These are phyloP conservation scores for Cydonia oblonga DNA, from an alignment of 331 rosid genomes.

Conservation along the genomic window DNA sequence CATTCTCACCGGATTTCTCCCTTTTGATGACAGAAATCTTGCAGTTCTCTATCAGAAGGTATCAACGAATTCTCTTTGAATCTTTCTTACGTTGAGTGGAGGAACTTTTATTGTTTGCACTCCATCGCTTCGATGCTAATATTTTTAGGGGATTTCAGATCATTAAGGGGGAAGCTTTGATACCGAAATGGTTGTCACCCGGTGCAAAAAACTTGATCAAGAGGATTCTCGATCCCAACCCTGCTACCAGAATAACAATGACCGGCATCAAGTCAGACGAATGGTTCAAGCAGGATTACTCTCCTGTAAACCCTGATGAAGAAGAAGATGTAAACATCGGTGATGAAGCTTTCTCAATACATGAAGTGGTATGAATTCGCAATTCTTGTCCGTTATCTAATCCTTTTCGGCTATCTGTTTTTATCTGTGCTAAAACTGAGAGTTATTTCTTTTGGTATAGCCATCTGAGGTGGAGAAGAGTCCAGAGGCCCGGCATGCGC, in stretches of 20 bases:
- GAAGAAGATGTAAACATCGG: slow-evolving; percentile 44
- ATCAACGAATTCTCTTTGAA: background rate
- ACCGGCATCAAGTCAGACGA: slow-evolving; percentile 59
- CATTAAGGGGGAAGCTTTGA: slow-evolving; percentile 56
- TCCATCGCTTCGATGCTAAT: background rate
- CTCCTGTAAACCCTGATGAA: slow-evolving; percentile 49
- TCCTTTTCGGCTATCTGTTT: background rate
- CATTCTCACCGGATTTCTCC: slow-evolving; percentile 62
- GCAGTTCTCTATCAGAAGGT: slow-evolving; percentile 92
- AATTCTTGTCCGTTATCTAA: background rate
- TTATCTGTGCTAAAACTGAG: background rate
- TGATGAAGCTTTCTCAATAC: slow-evolving; percentile 37
- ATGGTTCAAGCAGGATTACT: slow-evolving; percentile 72
- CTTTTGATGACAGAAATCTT: slow-evolving; percentile 88
- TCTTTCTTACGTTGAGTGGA: background rate
- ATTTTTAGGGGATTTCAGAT: slow-evolving; percentile 37
- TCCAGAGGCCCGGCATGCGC: slow-evolving; percentile 21
- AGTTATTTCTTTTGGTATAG: slow-evolving; percentile 14
- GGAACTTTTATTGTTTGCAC: background rate
- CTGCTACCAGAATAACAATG: slow-evolving; percentile 57
- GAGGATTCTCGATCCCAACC: slow-evolving; percentile 81
- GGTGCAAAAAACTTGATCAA: slow-evolving; percentile 62
- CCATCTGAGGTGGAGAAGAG: slow-evolving; percentile 36
- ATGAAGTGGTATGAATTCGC: slow-evolving; percentile 38
- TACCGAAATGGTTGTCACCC: slow-evolving; percentile 73